These are phyloP conservation scores for Lentinus brumalis DNA, from an alignment of 768 basidiomycete genomes.

Conservation along the genomic window DNA sequence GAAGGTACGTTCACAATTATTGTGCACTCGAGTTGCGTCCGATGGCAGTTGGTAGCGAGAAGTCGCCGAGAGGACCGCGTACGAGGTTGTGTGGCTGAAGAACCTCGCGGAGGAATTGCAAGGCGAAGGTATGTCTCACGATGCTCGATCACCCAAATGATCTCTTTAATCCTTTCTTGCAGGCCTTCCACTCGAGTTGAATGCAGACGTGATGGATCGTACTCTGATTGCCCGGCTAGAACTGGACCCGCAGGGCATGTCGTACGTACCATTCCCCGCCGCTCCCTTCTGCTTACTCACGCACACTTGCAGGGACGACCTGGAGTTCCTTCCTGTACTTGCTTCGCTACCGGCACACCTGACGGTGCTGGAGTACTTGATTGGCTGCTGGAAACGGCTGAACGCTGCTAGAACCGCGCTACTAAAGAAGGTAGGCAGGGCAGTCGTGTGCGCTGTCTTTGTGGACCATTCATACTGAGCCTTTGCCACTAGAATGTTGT, in stretches of 20 bases:
- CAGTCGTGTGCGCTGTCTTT: slow-evolving; percentile 23
- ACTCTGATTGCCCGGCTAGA: slow-evolving; percentile 85
- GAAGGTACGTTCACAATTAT: slow-evolving; percentile 52
- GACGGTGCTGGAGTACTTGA: slow-evolving; percentile 87
- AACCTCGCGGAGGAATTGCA: slow-evolving; percentile 65
- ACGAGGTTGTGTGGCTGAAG: slow-evolving; percentile 85
- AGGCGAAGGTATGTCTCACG: slow-evolving; percentile 44
- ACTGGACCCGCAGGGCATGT: slow-evolving; percentile 70
- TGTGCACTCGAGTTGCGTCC: background rate
- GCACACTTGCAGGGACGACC: slow-evolving; percentile 56
- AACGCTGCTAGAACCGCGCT: slow-evolving; percentile 55
- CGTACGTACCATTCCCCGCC: slow-evolving; percentile 46
- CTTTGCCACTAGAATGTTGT: slow-evolving; percentile 51
- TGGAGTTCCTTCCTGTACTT: slow-evolving; percentile 72
- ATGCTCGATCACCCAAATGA: background rate
- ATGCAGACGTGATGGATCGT: slow-evolving; percentile 68
- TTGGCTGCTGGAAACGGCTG: slow-evolving; percentile 90
- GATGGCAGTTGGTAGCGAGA: slow-evolving; percentile 45
- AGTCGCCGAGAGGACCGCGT: slow-evolving; percentile 59
- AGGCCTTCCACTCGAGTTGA: slow-evolving; percentile 43
- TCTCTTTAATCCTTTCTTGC: background rate
- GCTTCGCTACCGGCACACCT: slow-evolving; percentile 77
- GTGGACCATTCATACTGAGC: background rate
- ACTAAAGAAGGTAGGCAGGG: slow-evolving; percentile 71
- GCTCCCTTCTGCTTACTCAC: background rate